A percentile compares a stretch with the other conserved stretches of the same genome.
Conservation (phyloP, 768 basidiomycete genomes). For the Mycena crocata region DNA sequence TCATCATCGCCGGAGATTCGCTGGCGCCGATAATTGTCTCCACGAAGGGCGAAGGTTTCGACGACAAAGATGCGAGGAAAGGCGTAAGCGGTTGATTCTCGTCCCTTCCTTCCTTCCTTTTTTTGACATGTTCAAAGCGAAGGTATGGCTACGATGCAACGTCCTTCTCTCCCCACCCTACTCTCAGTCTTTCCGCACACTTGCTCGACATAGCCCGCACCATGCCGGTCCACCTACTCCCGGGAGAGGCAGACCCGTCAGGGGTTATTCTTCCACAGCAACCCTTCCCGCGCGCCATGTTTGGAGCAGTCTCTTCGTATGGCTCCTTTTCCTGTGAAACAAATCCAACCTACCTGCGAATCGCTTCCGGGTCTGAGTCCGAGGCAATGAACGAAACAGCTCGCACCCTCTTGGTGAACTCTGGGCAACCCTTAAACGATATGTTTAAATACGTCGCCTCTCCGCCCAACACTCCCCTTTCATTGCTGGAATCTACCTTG, state of each 20-base stretch:
- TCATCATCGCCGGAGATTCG: constrained; percentile 94
- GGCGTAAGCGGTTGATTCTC: constrained; percentile 54
- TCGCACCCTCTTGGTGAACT: constrained; percentile 82
- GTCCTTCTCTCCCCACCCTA: constrained; percentile 82
- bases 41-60: constrained; percentile 45
- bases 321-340: constrained; percentile 82
- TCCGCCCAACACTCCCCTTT: constrained; percentile 76
- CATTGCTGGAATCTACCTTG: constrained; percentile 82
- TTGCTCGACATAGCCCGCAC: constrained; percentile 81
- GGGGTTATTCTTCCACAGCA: constrained; percentile 94
- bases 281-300: constrained; percentile 91
- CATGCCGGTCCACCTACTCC: constrained; percentile 89
- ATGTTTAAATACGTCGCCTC: constrained; percentile 92
- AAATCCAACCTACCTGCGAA: constrained; percentile 88
- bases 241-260: constrained; percentile 90
- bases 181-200: constrained; percentile 72
- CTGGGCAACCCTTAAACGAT: constrained; percentile 95
- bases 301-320: constrained; percentile 71
- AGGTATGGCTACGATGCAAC: constrained; percentile 73
- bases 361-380: constrained; percentile 60
- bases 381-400: constrained; percentile 42
- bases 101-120: not conserved
- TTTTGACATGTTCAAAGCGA: constrained; percentile 55
- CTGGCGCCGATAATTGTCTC: constrained; percentile 61
- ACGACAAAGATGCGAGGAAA: constrained; percentile 61